Conservation (phyloP, 805 yeast species). For the Naumovozyma baii region DNA sequence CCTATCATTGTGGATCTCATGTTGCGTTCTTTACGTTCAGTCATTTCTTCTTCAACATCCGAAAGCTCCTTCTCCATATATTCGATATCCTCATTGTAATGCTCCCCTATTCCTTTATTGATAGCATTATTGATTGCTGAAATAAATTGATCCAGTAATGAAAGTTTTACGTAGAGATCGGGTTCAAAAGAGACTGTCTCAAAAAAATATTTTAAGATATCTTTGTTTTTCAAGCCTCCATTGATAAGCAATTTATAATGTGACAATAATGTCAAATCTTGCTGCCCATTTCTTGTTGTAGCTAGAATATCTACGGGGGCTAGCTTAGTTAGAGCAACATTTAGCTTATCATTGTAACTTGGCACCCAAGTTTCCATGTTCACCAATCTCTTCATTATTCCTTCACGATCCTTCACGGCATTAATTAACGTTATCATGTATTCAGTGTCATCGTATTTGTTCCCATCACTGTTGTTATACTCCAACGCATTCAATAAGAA, state of each 20-base stretch:
- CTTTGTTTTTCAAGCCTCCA: conserved; percentile 67
- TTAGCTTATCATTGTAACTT: conserved; percentile 33
- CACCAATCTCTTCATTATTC: conserved; percentile 64
- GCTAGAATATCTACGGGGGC: conserved; percentile 15
- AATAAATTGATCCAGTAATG: conserved; percentile 39
- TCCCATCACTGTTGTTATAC: conserved; percentile 78
- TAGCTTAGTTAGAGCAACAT: not conserved
- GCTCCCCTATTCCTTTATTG: conserved; percentile 45
- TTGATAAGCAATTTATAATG: conserved; percentile 57
- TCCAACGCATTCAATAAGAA: conserved; percentile 63
- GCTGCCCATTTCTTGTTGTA: conserved; percentile 22
- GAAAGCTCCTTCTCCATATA: conserved; percentile 22
- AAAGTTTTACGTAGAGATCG: conserved; percentile 42
- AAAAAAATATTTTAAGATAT: conserved; percentile 53
- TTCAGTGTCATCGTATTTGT: conserved; percentile 62
- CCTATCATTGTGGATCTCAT: conserved; percentile 23
- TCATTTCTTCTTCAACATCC: conserved; percentile 5
- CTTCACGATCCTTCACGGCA: conserved; percentile 44
- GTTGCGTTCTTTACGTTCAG: conserved; percentile 16
- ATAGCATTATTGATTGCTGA: conserved; percentile 59
- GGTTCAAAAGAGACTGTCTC: conserved; percentile 46
- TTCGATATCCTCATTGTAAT: conserved; percentile 59
- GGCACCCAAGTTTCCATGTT: conserved; percentile 84
- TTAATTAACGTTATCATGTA: conserved; percentile 52
- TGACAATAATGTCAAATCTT: conserved; percentile 55